Conservation (phyloP, 2,329 filamentous ascomycete species). For the Arthrobotrys sphaeroides region DNA sequence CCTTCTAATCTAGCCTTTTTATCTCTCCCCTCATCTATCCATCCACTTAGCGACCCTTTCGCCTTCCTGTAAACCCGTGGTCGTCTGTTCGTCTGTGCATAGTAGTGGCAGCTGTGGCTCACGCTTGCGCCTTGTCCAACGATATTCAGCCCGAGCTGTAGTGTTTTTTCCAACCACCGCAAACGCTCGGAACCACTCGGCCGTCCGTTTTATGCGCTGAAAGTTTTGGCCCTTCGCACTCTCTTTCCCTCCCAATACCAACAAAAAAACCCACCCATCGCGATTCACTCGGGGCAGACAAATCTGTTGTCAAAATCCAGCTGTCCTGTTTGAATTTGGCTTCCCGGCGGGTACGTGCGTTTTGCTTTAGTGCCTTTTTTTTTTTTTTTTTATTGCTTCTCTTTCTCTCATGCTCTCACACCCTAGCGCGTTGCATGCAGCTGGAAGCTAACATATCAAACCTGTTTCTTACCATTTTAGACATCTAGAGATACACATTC, state of each 20-base stretch:
- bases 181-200: conserved; percentile 64
- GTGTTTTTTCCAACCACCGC: conserved; percentile 36
- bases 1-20: conserved; percentile 19
- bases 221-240: conserved; percentile 75
- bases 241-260: conserved; percentile 66
- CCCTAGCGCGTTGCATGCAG: conserved; percentile 53
- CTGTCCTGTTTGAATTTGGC: conserved; percentile 37
- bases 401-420: conserved; percentile 35
- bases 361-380: not conserved
- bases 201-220: conserved; percentile 74
- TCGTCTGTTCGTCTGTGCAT: conserved; percentile 31
- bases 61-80: conserved; percentile 22
- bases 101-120: conserved; percentile 50
- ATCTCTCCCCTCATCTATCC: conserved; percentile 28
- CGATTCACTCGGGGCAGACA: conserved; percentile 34
- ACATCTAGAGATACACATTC: conserved; percentile 12
- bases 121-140: conserved; percentile 54
- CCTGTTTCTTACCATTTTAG: conserved; percentile 20
- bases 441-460: conserved; percentile 42
- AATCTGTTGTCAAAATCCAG: conserved; percentile 45
- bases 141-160: conserved; percentile 46
- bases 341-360: conserved; percentile 51
- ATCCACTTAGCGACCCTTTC: conserved; percentile 19
- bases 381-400: conserved; percentile 24
- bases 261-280: conserved; percentile 22